Conservation (phyloP, 495 filamentous ascomycete genomes). For the Aspergillus ostianus region DNA sequence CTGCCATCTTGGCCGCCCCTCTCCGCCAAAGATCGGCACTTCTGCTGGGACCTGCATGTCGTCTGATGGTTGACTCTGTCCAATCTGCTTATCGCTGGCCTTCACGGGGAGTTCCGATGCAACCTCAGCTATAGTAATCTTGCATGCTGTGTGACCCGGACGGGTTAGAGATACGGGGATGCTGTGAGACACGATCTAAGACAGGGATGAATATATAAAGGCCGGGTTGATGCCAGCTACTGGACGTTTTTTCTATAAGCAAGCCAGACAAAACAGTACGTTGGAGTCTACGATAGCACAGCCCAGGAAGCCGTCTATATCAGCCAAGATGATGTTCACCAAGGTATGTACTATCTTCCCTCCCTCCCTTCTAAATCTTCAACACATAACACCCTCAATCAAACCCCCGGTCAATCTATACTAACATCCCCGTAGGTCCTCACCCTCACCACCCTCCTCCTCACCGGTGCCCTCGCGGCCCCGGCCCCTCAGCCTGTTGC, state of each 20-base stretch:
- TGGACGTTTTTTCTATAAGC: not conserved
- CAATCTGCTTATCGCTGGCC: constrained; percentile 16
- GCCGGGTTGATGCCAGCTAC: not conserved
- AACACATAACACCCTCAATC: not conserved
- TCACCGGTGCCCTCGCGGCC: constrained; percentile 3
- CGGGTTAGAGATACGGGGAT: not conserved
- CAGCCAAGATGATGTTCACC: constrained; percentile 29
- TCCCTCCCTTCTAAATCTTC: not conserved
- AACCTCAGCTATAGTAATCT: constrained; percentile 9
- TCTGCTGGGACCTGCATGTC: not conserved
- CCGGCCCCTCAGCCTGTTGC: not conserved
- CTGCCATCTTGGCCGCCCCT: not conserved
- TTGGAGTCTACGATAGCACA: not conserved
- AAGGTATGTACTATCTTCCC: constrained; percentile 20
- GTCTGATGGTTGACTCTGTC: not conserved
- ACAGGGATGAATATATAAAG: not conserved
- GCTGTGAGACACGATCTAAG: not conserved
- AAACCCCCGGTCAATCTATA: too few species aligned
- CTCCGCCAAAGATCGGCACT: not conserved
- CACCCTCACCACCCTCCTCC: constrained; percentile 24
- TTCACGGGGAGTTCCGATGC: constrained; percentile 19
- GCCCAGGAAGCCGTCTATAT: not conserved
- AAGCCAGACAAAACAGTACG: too few species aligned
- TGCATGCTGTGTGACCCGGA: not conserved
- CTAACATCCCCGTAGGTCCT: constrained; percentile 16